Evolutionary conservation across 2,329 filamentous ascomycete genomes (phyloP).

Genomic region (Pseudocercospora cruenta): DNA sequence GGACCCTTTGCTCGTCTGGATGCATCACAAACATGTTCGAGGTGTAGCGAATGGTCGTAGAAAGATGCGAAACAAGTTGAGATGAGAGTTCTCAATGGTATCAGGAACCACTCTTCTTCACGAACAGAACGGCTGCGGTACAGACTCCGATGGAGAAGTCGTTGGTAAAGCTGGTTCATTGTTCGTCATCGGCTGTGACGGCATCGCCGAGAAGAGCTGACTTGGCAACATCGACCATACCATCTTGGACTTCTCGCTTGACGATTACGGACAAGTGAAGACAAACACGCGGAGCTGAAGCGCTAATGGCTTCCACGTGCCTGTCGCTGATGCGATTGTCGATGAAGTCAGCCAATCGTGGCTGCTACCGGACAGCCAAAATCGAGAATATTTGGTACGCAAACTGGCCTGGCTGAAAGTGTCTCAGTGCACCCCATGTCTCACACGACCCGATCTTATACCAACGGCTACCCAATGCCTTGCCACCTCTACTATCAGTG

Average conservation of each 20-base stretch:
- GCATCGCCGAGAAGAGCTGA: not conserved
- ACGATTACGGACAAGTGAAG: not conserved
- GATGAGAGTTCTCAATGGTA: not conserved
- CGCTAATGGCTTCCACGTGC: conserved; percentile 2
- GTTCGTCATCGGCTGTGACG: not conserved
- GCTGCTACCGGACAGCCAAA: not conserved
- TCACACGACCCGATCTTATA: not conserved
- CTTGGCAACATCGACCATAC: not conserved
- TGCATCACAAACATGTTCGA: not conserved
- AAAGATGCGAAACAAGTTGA: not conserved
- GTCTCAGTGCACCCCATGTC: conserved; percentile 2
- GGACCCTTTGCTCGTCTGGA: not conserved
- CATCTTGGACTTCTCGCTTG: not conserved
- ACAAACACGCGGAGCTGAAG: not conserved
- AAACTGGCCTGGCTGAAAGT: not conserved
- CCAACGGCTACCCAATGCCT: not conserved
- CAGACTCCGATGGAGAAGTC: not conserved
- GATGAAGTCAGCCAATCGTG: not conserved
- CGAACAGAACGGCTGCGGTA: not conserved
- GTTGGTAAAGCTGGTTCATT: not conserved
- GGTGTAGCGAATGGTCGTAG: not conserved
- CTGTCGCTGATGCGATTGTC: not conserved
- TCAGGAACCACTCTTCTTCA: not conserved
- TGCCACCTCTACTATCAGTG: not conserved
- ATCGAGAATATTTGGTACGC: not conserved